A percentile compares a stretch with the other conserved stretches of the same genome.
phyloP scores from a whole-genome alignment of 2,329 filamentous ascomycete genomes.

The Myriosclerotinia duriaeana region DNA sequence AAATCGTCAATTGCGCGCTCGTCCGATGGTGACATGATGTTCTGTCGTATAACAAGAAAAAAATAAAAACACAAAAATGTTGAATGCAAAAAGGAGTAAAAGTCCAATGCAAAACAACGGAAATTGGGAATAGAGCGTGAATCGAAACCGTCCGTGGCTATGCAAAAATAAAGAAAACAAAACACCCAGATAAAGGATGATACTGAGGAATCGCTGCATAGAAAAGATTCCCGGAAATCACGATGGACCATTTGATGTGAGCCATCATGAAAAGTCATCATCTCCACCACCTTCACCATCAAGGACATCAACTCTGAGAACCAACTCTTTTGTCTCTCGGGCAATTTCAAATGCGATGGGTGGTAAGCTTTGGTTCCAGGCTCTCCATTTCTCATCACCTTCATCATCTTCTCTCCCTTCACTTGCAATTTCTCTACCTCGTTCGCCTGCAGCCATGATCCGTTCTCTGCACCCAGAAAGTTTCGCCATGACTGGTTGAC shows the following conservation, averaged over 20 bases:
- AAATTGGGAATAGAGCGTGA: slow-evolving; percentile 14
- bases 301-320: slow-evolving; percentile 48
- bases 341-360: slow-evolving; percentile 87
- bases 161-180: slow-evolving; percentile 19
- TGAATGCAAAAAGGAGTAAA: slow-evolving; percentile 2
- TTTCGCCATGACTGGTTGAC: slow-evolving; percentile 52
- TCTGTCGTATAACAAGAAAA: slow-evolving; percentile 17
- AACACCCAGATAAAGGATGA: background rate
- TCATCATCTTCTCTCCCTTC: slow-evolving; percentile 53
- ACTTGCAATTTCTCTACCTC: slow-evolving; percentile 59
- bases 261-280: slow-evolving; percentile 34
- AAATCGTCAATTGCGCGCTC: slow-evolving; percentile 17
- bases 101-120: slow-evolving; percentile 14
- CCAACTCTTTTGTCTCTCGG: slow-evolving; percentile 75
- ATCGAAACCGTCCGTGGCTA: slow-evolving; percentile 18
- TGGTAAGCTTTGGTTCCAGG: slow-evolving; percentile 70
- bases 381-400: slow-evolving; percentile 56
- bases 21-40: slow-evolving; percentile 2
- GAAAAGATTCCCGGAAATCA: background rate
- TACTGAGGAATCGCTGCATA: background rate
- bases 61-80: slow-evolving; percentile 7
- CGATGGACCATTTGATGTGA: slow-evolving; percentile 1
- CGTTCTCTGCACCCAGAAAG: slow-evolving; percentile 64
- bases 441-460: slow-evolving; percentile 62
- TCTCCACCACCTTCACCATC: slow-evolving; percentile 34